phyloP scores from a whole-genome alignment of 2,329 filamentous ascomycete species.

The Clarireedia monteithiana region DNA sequence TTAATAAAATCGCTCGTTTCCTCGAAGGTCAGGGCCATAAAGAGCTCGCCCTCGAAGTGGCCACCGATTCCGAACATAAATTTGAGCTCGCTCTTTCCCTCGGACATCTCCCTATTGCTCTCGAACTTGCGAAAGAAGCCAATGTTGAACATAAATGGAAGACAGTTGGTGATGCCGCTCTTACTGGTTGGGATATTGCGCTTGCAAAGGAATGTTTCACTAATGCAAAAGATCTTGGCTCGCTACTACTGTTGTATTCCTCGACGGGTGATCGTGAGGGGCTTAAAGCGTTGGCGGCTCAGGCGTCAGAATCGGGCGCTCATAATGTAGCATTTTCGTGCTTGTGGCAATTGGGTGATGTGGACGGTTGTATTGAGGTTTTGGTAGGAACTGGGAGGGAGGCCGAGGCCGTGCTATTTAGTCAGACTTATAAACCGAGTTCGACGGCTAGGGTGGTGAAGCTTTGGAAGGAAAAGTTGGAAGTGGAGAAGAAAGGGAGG shows the following conservation, averaged over 20 bases:
- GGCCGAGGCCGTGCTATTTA: constrained; percentile 83
- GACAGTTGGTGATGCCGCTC: constrained; percentile 85
- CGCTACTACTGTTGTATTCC: constrained; percentile 78
- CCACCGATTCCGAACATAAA: constrained; percentile 91
- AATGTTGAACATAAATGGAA: constrained; percentile 98
- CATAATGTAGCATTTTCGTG: constrained; percentile 93
- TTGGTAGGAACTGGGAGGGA: constrained; percentile 70
- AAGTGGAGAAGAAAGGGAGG: constrained; percentile 78
- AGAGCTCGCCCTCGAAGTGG: constrained; percentile 87
- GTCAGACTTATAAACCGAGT: constrained; percentile 92
- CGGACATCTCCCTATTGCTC: constrained; percentile 75
- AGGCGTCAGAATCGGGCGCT: constrained; percentile 68
- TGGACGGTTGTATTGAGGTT: constrained; percentile 73
- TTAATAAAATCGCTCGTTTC: constrained; percentile 97
- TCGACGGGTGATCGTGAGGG: constrained; percentile 75
- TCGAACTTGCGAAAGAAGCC: constrained; percentile 73
- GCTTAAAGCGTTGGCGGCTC: constrained; percentile 60
- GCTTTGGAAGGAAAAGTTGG: constrained; percentile 76
- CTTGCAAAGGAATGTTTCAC: constrained; percentile 91
- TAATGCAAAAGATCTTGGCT: constrained; percentile 84
- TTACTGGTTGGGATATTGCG: constrained; percentile 76
- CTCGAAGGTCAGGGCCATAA: constrained; percentile 96
- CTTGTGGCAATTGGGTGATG: constrained; percentile 78
- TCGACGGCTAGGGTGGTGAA: constrained; percentile 58
- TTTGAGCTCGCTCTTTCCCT: constrained; percentile 85